Conservation (phyloP, 78 protist genomes). For the Dictyostelium purpureum region DNA sequence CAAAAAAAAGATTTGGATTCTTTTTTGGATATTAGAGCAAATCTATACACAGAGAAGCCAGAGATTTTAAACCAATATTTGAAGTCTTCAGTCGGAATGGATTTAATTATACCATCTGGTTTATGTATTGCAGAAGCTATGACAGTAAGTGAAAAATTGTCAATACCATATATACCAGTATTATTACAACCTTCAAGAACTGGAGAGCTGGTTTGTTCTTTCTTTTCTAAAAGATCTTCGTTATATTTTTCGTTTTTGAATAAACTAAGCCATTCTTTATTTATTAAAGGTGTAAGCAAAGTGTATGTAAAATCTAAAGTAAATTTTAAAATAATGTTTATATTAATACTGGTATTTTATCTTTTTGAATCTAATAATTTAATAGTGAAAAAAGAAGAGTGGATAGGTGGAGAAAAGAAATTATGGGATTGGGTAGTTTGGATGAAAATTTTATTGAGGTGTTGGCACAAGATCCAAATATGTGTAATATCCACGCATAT, state of each 20-base stretch:
- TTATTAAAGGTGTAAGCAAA: not conserved
- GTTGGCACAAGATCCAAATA: not conserved
- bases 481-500: not conserved
- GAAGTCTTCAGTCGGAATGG: not conserved
- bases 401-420: not conserved
- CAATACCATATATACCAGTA: slow-evolving; percentile 14
- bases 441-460: not conserved
- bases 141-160: not conserved
- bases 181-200: not conserved
- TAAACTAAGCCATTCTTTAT: not conserved
- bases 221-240: not conserved
- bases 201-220: not conserved
- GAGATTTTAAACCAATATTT: slow-evolving; percentile 10
- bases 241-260: not conserved
- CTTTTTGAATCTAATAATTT: no score
- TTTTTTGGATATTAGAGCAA: not conserved
- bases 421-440: not conserved
- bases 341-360: not conserved
- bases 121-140: not conserved
- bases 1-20: not conserved
- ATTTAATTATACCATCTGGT: slow-evolving; percentile 2
- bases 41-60: no score
- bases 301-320: not conserved
- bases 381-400: no score
- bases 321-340: no score